Conservation (phyloP, 2,329 filamentous ascomycete genomes). For the Dothideomycetes sp. region DNA sequence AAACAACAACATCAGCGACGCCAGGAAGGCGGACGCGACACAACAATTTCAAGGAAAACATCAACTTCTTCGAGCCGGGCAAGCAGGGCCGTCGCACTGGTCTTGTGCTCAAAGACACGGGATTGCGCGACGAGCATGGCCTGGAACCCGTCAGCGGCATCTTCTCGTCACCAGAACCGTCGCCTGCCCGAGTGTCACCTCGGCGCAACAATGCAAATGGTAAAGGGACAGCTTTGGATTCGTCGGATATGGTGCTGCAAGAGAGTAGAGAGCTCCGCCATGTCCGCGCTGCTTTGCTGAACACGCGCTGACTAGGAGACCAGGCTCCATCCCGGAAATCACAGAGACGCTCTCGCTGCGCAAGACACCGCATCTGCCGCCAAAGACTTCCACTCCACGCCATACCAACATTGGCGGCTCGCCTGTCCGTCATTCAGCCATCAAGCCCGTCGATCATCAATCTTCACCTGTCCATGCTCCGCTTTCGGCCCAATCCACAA, state of each 20-base stretch:
- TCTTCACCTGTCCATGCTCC: neutral
- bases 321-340: slow-evolving; percentile 44
- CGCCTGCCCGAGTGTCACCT: slow-evolving; percentile 29
- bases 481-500: neutral
- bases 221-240: slow-evolving; percentile 37
- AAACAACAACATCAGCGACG: slow-evolving; percentile 10
- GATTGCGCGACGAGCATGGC: slow-evolving; percentile 80
- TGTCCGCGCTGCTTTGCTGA: neutral
- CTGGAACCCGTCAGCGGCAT: slow-evolving; percentile 80
- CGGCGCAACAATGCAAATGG: slow-evolving; percentile 20
- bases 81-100: slow-evolving; percentile 68
- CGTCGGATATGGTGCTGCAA: slow-evolving; percentile 48
- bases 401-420: slow-evolving; percentile 53
- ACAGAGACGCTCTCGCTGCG: slow-evolving; percentile 32
- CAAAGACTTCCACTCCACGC: slow-evolving; percentile 49
- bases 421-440: slow-evolving; percentile 51
- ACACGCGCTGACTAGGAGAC: neutral
- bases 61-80: slow-evolving; percentile 17
- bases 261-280: slow-evolving; percentile 42
- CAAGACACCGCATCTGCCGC: slow-evolving; percentile 39
- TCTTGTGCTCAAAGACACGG: slow-evolving; percentile 66
- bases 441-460: slow-evolving; percentile 44
- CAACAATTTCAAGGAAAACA: slow-evolving; percentile 16
- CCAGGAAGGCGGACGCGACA: slow-evolving; percentile 15
- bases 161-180: slow-evolving; percentile 76